Evolutionary conservation across 257 asterid genomes (phyloP).

Genomic region (Schizonepeta tenuifolia): DNA sequence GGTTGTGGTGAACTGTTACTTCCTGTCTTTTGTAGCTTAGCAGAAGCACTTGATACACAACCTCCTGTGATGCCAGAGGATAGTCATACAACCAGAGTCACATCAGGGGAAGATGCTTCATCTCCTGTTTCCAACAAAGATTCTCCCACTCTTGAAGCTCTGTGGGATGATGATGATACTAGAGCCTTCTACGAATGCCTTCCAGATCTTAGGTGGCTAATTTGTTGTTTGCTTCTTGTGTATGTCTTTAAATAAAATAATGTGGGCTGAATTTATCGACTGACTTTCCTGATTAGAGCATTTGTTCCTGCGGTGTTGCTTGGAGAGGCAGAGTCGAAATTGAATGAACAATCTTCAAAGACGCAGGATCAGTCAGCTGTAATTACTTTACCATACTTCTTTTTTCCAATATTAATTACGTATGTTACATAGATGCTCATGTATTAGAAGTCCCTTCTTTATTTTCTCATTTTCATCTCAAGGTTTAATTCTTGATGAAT

Average conservation of each 20-base stretch:
- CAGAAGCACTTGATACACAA: constrained; percentile 97
- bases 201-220: constrained; percentile 87
- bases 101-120: constrained; percentile 83
- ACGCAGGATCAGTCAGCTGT: constrained; percentile 73
- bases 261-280: constrained; percentile 31
- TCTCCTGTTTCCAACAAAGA: constrained; percentile 79
- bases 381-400: constrained; percentile 41
- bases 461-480: not conserved
- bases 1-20: constrained; percentile 26
- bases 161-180: constrained; percentile 99
- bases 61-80: constrained; percentile 99
- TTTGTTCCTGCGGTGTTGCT: constrained; percentile 98
- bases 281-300: constrained; percentile 63
- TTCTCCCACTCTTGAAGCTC: constrained; percentile 74
- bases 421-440: constrained; percentile 5
- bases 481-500: constrained; percentile 7
- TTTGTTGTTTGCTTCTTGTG: constrained; percentile 30
- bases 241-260: constrained; percentile 29
- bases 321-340: constrained; percentile 90
- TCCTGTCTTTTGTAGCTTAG: constrained; percentile 61
- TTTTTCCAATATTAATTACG: constrained; percentile 14
- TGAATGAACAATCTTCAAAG: constrained; percentile 81
- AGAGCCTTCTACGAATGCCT: constrained; percentile 93
- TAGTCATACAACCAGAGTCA: constrained; percentile 94
- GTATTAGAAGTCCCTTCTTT: not conserved